phyloP scores from a whole-genome alignment of 2,329 filamentous ascomycete genomes.

The Furcasterigmium furcatum region DNA sequence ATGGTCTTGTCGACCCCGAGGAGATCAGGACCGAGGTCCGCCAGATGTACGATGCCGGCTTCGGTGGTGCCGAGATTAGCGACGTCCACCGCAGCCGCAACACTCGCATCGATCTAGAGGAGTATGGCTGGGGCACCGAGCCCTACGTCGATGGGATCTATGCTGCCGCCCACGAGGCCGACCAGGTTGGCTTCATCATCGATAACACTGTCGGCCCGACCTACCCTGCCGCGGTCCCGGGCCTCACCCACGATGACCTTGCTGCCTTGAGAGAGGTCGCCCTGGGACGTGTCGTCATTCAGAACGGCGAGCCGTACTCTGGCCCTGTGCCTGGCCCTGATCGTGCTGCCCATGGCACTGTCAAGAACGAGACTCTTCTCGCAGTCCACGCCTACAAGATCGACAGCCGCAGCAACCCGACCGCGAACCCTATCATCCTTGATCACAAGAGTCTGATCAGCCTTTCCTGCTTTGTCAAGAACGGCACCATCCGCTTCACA shows the following conservation, averaged over 20 bases:
- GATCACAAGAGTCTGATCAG: conserved; percentile 5
- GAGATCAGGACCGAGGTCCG: conserved; percentile 8
- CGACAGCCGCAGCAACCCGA: conserved; percentile 1
- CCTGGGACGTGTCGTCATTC: not conserved
- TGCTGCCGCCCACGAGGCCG: conserved; percentile 3
- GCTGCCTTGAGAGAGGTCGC: conserved; percentile 4
- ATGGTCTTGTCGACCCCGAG: conserved; percentile 7
- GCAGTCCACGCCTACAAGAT: conserved; percentile 8
- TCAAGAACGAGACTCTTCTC: conserved; percentile 8
- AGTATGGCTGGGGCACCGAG: conserved; percentile 5
- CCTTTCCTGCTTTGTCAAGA: conserved; percentile 1
- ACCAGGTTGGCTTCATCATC: conserved; percentile 6
- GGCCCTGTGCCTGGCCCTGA: conserved; percentile 4
- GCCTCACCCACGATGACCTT: conserved; percentile 3
- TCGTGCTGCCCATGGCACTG: conserved; percentile 1
- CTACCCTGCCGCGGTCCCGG: conserved; percentile 7
- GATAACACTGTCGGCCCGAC: conserved; percentile 8
- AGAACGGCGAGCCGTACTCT: conserved; percentile 2
- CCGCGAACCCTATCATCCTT: conserved; percentile 5
- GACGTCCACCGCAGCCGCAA: conserved; percentile 7
- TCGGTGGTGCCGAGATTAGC: conserved; percentile 9
- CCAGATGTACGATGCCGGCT: conserved; percentile 7
- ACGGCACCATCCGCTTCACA: conserved; percentile 6
- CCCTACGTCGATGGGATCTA: conserved; percentile 7
- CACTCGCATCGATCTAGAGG: conserved; percentile 3